phyloP scores from a whole-genome alignment of 129 eudicot species.

The Saposhnikovia divaricata region DNA sequence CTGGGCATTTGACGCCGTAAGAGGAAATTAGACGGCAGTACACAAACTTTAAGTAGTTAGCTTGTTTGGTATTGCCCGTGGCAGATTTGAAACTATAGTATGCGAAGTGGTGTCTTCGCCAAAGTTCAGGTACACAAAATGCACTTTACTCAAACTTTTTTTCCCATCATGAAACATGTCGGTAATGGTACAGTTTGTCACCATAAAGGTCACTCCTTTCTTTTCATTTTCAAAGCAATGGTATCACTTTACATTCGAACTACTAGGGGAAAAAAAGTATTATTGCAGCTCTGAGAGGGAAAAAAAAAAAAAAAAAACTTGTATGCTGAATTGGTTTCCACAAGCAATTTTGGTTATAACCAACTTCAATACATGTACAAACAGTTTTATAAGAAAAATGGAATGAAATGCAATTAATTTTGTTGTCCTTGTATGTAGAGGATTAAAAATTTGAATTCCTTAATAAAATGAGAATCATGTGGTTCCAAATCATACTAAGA shows the following conservation, averaged over 20 bases:
- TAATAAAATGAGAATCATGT: neutral
- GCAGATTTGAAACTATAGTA: no score
- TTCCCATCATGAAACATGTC: neutral
- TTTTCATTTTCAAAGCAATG: neutral
- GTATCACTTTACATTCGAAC: neutral
- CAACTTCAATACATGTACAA: neutral
- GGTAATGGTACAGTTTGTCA: neutral
- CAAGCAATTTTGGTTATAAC: neutral
- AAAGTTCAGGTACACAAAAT: no score
- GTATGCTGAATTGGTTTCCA: constrained; percentile 1
- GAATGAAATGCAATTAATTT: neutral
- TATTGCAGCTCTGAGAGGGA: neutral
- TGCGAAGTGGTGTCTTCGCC: no score
- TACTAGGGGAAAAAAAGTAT: neutral
- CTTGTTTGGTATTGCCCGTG: no score
- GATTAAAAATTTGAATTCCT: neutral
- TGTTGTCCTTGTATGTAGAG: neutral
- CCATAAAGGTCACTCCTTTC: neutral
- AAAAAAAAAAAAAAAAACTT: neutral
- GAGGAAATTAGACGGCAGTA: no score
- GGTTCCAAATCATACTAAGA: neutral
- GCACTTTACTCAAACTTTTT: no score
- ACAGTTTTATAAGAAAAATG: neutral
- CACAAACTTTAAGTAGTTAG: no score
- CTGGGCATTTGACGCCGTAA: no score